phyloP scores from a whole-genome alignment of 805 yeast species.

The Monosporozyma servazzii region DNA sequence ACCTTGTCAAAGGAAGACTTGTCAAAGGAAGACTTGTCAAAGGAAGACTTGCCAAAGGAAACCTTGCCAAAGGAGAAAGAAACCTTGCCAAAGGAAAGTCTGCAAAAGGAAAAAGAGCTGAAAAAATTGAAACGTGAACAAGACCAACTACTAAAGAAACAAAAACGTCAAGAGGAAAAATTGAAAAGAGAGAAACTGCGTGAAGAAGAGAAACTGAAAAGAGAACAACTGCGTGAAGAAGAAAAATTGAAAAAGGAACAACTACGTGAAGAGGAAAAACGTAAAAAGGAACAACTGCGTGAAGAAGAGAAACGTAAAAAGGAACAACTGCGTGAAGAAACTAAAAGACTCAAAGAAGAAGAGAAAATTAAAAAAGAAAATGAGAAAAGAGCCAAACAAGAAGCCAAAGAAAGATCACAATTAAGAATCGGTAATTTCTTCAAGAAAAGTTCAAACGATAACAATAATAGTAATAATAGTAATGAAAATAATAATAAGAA shows the following conservation, averaged over 20 bases:
- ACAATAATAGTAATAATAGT: no score
- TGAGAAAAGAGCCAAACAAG: constrained; percentile 24
- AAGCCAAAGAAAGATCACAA: constrained; percentile 31
- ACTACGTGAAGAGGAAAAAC: constrained; percentile 7
- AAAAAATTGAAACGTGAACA: constrained; percentile 12
- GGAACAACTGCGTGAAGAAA: constrained; percentile 21
- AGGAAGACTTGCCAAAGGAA: no score
- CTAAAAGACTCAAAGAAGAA: constrained; percentile 16
- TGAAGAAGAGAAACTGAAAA: constrained; percentile 12
- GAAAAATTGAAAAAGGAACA: constrained; percentile 20
- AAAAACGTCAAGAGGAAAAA: constrained; percentile 9
- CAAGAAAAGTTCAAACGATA: constrained; percentile 25
- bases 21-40: no score
- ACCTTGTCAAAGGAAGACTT: no score
- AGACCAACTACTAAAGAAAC: constrained; percentile 4
- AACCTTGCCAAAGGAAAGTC: no score
- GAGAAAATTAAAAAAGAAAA: constrained; percentile 20
- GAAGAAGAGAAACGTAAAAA: constrained; percentile 12
- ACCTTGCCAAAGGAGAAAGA: no score
- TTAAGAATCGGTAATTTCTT: constrained; percentile 32
- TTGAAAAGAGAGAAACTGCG: constrained; percentile 8
- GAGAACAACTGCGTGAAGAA: constrained; percentile 3
- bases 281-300: constrained; percentile 8
- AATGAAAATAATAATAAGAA: no score
- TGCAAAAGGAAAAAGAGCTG: constrained; percentile 3